A percentile compares a stretch with the other conserved stretches of the same genome.
These are phyloP conservation scores for Ogataea ganodermae DNA, from an alignment of 805 yeast species.

Conservation along the genomic window DNA sequence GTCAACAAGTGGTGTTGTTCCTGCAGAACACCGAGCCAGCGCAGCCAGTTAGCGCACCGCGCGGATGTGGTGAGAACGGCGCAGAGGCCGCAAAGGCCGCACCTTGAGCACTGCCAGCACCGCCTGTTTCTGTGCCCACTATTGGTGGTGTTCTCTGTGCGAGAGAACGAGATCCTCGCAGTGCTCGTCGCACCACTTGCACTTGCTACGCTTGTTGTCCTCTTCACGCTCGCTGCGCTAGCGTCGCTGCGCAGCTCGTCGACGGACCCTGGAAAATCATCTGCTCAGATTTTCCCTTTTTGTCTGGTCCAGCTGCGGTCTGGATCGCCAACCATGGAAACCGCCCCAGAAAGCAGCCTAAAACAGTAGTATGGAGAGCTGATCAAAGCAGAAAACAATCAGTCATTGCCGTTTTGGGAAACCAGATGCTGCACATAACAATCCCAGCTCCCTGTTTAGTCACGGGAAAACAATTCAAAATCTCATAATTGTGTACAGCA, in stretches of 20 bases:
- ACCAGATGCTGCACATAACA: not conserved
- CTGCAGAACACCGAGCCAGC: too few species aligned
- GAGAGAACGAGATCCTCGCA: too few species aligned
- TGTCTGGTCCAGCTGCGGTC: too few species aligned
- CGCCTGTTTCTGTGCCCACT: not conserved
- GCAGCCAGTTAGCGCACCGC: too few species aligned
- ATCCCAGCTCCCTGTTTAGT: not conserved
- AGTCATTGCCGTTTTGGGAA: conserved; percentile 3
- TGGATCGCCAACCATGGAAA: conserved; percentile 2
- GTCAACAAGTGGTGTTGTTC: too few species aligned
- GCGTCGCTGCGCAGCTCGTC: too few species aligned
- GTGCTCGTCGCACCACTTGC: not conserved
- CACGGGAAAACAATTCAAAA: not conserved
- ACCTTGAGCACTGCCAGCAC: not conserved
- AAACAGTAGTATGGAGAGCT: not conserved
- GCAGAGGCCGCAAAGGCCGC: too few species aligned
- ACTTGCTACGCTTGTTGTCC: not conserved
- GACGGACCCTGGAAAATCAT: not conserved
- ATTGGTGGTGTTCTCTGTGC: not conserved
- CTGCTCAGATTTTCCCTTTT: too few species aligned
- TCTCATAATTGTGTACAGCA: not conserved
- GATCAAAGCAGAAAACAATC: not conserved
- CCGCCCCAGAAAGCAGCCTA: conserved; percentile 6
- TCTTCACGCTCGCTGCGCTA: too few species aligned
- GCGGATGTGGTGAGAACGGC: too few species aligned